Evolutionary conservation across 768 basidiomycete species (phyloP).

Genomic region (Russula griseocarnosa): DNA sequence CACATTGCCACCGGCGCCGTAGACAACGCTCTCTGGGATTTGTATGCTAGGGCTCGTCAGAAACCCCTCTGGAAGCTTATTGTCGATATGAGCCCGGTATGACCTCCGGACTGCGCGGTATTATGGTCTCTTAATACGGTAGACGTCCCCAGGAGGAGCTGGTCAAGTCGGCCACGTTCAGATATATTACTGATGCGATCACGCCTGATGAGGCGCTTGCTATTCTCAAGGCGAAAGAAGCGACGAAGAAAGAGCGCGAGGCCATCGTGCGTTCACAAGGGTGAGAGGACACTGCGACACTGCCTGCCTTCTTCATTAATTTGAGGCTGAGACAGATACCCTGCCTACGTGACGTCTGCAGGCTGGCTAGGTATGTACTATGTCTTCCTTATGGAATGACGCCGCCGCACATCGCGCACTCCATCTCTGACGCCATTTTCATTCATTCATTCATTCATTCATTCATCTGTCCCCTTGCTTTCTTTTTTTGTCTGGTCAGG

Average conservation of each 20-base stretch:
- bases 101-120: conserved; percentile 14
- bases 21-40: conserved; percentile 92
- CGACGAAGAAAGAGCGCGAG: conserved; percentile 75
- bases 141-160: conserved; percentile 57
- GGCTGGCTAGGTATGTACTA: conserved; percentile 91
- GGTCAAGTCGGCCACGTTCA: conserved; percentile 70
- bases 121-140: neutral
- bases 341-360: conserved; percentile 90
- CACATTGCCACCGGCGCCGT: conserved; percentile 87
- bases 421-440: conserved; percentile 3
- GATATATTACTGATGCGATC: conserved; percentile 92
- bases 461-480: neutral
- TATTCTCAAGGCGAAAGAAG: conserved; percentile 73
- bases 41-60: conserved; percentile 71
- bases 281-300: conserved; percentile 34
- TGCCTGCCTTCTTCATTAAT: neutral
- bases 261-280: conserved; percentile 66
- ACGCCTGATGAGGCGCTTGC: conserved; percentile 85
- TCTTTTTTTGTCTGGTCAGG: conserved; percentile 39
- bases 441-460: no score
- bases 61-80: conserved; percentile 95
- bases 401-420: neutral
- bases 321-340: conserved; percentile 52
- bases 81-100: conserved; percentile 80
- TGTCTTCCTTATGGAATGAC: neutral